Conservation (phyloP, 805 yeast genomes). For the Candida insectalens region DNA sequence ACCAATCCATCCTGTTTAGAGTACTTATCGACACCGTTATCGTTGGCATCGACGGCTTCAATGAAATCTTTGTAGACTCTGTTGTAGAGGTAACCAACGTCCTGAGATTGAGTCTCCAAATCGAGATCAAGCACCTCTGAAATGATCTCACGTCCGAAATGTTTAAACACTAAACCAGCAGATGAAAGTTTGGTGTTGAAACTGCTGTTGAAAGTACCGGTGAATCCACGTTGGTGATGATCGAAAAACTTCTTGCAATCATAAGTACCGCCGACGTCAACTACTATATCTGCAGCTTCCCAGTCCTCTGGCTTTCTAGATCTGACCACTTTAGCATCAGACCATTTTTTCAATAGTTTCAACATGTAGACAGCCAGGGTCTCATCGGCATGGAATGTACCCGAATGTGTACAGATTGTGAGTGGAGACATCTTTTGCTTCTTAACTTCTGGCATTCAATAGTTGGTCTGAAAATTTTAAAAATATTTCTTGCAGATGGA, state of each 20-base stretch:
- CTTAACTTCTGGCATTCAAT: slow-evolving; percentile 5
- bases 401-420: slow-evolving; percentile 84
- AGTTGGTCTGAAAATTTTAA: neutral
- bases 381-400: slow-evolving; percentile 96
- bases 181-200: slow-evolving; percentile 77
- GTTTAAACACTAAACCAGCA: slow-evolving; percentile 90
- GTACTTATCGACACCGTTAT: slow-evolving; percentile 80
- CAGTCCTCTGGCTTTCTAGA: slow-evolving; percentile 77
- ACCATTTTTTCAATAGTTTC: slow-evolving; percentile 56
- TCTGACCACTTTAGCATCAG: slow-evolving; percentile 62
- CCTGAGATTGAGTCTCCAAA: slow-evolving; percentile 22
- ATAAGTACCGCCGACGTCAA: slow-evolving; percentile 90
- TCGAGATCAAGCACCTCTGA: slow-evolving; percentile 37
- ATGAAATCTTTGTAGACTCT: slow-evolving; percentile 81
- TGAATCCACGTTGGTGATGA: slow-evolving; percentile 92
- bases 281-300: slow-evolving; percentile 84
- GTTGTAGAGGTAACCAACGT: slow-evolving; percentile 56
- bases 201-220: slow-evolving; percentile 54
- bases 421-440: slow-evolving; percentile 25
- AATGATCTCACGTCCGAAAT: slow-evolving; percentile 67
- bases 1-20: slow-evolving; percentile 37
- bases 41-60: slow-evolving; percentile 92
- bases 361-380: slow-evolving; percentile 87
- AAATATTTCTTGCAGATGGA: neutral
- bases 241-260: slow-evolving; percentile 82